phyloP scores from a whole-genome alignment of 306 rosid genomes.

The Quercus robur region DNA sequence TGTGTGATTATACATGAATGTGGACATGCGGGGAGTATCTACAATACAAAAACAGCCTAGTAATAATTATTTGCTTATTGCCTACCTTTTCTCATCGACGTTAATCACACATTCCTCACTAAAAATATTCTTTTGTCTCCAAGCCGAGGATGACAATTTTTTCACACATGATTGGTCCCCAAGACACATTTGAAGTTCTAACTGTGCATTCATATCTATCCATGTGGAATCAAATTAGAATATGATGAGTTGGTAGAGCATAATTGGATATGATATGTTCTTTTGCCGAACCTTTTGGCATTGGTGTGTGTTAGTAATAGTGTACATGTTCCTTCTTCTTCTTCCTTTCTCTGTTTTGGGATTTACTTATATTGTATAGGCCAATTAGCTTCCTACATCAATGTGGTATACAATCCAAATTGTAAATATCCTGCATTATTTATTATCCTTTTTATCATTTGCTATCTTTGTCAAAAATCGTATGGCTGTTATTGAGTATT shows the following conservation, averaged over 20 bases:
- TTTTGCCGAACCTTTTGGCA: conserved; percentile 3
- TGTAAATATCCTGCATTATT: neutral
- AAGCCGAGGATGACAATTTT: neutral
- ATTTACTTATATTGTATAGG: neutral
- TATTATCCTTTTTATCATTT: neutral
- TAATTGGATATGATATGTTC: conserved; percentile 8
- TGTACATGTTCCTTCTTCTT: conserved; percentile 1
- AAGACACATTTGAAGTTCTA: neutral
- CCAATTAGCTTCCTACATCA: neutral
- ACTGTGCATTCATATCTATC: neutral
- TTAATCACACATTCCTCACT: neutral
- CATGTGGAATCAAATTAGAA: conserved; percentile 23
- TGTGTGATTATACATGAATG: conserved; percentile 5
- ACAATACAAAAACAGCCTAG: neutral
- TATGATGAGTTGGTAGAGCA: conserved; percentile 4
- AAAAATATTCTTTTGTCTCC: conserved; percentile 4
- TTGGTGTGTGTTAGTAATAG: neutral
- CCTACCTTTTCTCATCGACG: neutral
- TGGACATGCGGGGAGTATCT: neutral
- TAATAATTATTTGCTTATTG: neutral
- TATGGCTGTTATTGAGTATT: neutral
- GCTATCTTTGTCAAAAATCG: neutral
- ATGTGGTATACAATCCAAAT: conserved; percentile 1
- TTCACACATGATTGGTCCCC: neutral
- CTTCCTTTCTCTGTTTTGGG: neutral